A percentile compares a stretch with the other conserved stretches of the same genome.
Evolutionary conservation across 352 stramenopile species (phyloP).

Genomic region (Pythium apleroticum): DNA sequence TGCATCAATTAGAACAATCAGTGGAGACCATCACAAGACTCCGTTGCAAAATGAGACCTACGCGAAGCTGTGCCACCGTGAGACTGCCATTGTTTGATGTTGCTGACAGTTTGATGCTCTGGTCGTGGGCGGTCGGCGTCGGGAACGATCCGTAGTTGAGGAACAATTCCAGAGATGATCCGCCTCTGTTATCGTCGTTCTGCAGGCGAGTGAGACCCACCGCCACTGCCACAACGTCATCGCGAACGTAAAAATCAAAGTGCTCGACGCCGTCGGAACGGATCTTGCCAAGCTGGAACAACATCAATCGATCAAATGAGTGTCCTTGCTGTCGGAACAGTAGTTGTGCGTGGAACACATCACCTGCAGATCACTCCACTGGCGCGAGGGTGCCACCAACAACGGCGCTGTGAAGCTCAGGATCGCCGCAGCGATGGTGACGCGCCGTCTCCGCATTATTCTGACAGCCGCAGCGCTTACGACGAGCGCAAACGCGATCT

Average conservation of each 20-base stretch:
- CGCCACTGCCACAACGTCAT: conserved; percentile 7
- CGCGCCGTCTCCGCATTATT: background rate
- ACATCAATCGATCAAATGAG: background rate
- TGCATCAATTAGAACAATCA: background rate
- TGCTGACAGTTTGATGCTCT: background rate
- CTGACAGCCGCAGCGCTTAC: too few relatives aligned
- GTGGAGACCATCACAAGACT: background rate
- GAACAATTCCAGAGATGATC: conserved; percentile 18
- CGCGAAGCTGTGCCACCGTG: conserved; percentile 20
- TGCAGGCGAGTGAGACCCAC: background rate
- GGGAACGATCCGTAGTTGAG: conserved; percentile 19
- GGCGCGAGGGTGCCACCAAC: background rate
- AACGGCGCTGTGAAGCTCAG: background rate
- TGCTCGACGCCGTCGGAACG: conserved; percentile 28
- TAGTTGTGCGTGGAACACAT: background rate
- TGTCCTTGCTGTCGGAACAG: background rate
- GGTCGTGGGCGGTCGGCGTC: conserved; percentile 12
- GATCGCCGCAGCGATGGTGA: background rate
- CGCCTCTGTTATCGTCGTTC: background rate
- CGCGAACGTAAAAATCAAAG: conserved; percentile 27
- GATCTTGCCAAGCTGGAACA: conserved; percentile 26
- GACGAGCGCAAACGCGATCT: too few relatives aligned
- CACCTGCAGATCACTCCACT: background rate
- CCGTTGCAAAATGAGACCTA: conserved; percentile 9
- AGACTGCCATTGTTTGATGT: background rate